Conservation (phyloP, 805 yeast species). For the Sugiyamaella chiloensis region DNA sequence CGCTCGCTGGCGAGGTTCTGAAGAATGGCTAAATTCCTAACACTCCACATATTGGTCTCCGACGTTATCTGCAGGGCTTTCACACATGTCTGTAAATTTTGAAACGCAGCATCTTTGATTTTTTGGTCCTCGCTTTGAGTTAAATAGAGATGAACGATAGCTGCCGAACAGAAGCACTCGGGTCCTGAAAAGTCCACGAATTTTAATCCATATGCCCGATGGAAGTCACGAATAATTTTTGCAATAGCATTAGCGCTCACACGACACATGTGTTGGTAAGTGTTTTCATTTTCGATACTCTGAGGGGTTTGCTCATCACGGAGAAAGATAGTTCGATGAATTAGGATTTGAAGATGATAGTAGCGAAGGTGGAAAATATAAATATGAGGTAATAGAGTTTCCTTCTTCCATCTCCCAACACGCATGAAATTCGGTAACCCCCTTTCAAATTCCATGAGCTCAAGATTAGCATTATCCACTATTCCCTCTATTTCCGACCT, state of each 20-base stretch:
- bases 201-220: slow-evolving; percentile 14
- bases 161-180: slow-evolving; percentile 16
- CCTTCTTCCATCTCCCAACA: slow-evolving; percentile 5
- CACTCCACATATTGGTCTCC: slow-evolving; percentile 6
- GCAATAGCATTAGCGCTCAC: slow-evolving; percentile 14
- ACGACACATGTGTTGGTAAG: slow-evolving; percentile 12
- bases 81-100: slow-evolving; percentile 8
- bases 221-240: slow-evolving; percentile 13
- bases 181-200: slow-evolving; percentile 17
- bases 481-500: slow-evolving; percentile 10
- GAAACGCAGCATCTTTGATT: background rate
- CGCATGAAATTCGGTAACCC: slow-evolving; percentile 19
- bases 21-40: background rate
- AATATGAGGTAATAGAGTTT: slow-evolving; percentile 16
- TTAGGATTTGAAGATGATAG: slow-evolving; percentile 10
- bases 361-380: slow-evolving; percentile 18
- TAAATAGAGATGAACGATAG: slow-evolving; percentile 18
- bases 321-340: slow-evolving; percentile 13
- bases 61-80: slow-evolving; percentile 3
- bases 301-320: slow-evolving; percentile 4
- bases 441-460: slow-evolving; percentile 18
- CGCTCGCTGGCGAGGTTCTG: background rate
- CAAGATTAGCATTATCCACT: slow-evolving; percentile 12
- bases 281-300: slow-evolving; percentile 2
- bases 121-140: background rate